Evolutionary conservation across 1,284 basidiomycete species (phyloP), one percentile per base, ranked within the genome.

Genomic region (Apiotrichum gamsii): DNA sequence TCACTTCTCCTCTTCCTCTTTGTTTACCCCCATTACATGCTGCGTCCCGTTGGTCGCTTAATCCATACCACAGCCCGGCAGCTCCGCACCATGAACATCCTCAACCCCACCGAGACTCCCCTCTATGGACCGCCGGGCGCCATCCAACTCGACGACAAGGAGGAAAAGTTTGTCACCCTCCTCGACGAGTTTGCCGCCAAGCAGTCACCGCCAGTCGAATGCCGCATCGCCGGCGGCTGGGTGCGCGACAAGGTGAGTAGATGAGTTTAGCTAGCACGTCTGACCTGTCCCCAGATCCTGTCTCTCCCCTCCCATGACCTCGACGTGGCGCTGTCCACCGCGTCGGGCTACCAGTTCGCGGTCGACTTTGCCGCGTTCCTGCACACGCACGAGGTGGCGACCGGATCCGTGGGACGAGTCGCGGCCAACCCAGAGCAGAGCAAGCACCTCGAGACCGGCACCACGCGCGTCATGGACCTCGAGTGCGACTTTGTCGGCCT

Each of bases 361-460:
- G 79, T 85, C 49, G 77, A 83, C 47, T 83, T 98, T 53, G 79
- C 83, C 16, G 72, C 76, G 19, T 95, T 79, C 62, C 76, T 89
- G 58, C 62, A 70, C 14, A 77, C 81, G 0, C 51, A 70, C 39
- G 75, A 78, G 35, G 67, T 87, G 13, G 58, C 78, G 21, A 80
- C 81, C 3, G 81, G 82, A 43, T 78, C 78, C 19, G 74, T 80
- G 13, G 76, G 85, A 19, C 89, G 84, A 63, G 91, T 99, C 49
- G 89, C 87, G 44, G 85, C 85, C 52, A 97, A 98, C 62, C 94
- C 95, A 0, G 90, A 94, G 39, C 95, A 98, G 74, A 94, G 89
- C 46, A 99, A 99, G 70, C 95, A 97, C 72, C 78, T 99, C 29
- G 94, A 98, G 73, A 97, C 95, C 0, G 94, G 91, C 0, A 86